Base-by-base conservation (phyloP, 1,284 basidiomycete genomes). In the Heterobasidion parviporum region DNA sequence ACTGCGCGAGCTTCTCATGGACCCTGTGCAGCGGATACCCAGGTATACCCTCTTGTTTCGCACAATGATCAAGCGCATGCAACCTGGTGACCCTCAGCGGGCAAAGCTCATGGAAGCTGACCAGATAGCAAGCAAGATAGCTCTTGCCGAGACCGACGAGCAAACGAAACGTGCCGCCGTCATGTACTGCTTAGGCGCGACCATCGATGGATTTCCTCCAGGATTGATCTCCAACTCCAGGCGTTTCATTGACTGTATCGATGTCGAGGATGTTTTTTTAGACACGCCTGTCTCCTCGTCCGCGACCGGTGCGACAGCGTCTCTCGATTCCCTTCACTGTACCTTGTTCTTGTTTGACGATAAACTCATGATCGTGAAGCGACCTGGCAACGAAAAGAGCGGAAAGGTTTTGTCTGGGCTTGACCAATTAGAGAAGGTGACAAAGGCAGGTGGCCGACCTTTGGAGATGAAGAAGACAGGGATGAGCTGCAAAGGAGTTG, bases 1-100 rank as follows among this genome's bases (percentile, higher is more conserved):
- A 12, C 77, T 99, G 45, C 83, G 93, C 18, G 96, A 99, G 70
- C 82, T 99, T 46, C 78, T 99, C 46, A 98, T 98, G 84, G 97
- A 99, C 66, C 97, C 97, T n/a, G 92, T 98, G n/a, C 97, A 99
- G 69, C 87, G 97, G 33, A 93, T 99, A 61, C 95, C 97, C 1
- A 80, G 96, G 56, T 99, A 99, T 72, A 97, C 93, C 2, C 78
- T 99, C 26, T 79, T 99, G 60, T 92, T 98, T 70, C 87, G 93
- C 61, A 86, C 80, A 1, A 95, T 96, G 87, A 77, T 93, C 63
- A 94, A 94, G 70, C 81, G 88, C 64, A 90, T 95, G 88, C 79
- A 80, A 10, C 80, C 80, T 0, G 75, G 78, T 49, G 92, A 95
- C 63, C 78, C 82, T 1, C 92, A 94, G 64, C 80, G 89, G n/a